These are phyloP conservation scores for Cymodocea nodosa DNA, from an alignment of 116 monocot species.

Conservation along the genomic window DNA sequence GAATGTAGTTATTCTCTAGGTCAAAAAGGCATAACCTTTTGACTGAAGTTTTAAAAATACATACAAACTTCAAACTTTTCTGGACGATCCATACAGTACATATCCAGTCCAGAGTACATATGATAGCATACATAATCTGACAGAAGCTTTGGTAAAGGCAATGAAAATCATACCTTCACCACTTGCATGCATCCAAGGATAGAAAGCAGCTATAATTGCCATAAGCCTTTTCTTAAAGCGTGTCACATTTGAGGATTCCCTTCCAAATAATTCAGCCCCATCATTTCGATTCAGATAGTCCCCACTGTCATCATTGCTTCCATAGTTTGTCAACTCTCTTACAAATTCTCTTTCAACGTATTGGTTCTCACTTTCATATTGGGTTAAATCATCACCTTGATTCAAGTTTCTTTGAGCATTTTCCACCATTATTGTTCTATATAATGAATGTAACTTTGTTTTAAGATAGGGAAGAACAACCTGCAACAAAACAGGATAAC, in stretches of 20 bases:
- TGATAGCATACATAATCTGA: too few relatives aligned
- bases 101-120: too few relatives aligned
- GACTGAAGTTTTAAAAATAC: too few relatives aligned
- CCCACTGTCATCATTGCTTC: conserved; percentile 32
- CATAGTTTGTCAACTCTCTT: not conserved
- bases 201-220: conserved; percentile 49
- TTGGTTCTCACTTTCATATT: not conserved
- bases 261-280: conserved; percentile 14
- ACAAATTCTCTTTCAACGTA: not conserved
- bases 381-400: conserved; percentile 40
- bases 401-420: conserved; percentile 89
- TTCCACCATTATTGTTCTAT: conserved; percentile 82
- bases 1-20: too few relatives aligned
- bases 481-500: conserved; percentile 20
- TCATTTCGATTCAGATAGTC: conserved; percentile 29
- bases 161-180: conserved; percentile 53
- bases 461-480: conserved; percentile 82
- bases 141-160: too few relatives aligned
- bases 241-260: conserved; percentile 32
- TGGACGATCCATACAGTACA: too few relatives aligned
- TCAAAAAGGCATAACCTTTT: too few relatives aligned
- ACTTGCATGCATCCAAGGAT: conserved; percentile 95
- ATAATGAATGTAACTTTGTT: conserved; percentile 77
- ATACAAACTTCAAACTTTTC: too few relatives aligned
- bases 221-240: conserved; percentile 44